Percentiles rank a stretch among this genome's conserved stretches.
Evolutionary conservation across 805 yeast genomes (phyloP).

Genomic region (Hanseniaspora jakobsenii): DNA sequence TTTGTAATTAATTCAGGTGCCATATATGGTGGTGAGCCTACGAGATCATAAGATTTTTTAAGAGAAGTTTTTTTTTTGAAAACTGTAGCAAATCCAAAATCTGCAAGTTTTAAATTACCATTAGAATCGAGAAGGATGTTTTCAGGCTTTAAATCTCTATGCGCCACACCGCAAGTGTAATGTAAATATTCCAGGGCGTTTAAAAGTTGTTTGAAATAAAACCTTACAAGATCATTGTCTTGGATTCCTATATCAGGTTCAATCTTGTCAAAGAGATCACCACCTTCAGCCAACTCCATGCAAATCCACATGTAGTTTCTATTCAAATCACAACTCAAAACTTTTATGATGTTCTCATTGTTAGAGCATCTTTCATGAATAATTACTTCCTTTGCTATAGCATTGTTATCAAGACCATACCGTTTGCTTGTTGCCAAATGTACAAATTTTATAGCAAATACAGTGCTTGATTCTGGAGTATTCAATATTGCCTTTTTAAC

Average conservation of each 20-base stretch:
- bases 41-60: slow-evolving; percentile 39
- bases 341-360: slow-evolving; percentile 49
- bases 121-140: slow-evolving; percentile 48
- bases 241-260: slow-evolving; percentile 59
- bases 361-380: slow-evolving; percentile 47
- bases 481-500: slow-evolving; percentile 40
- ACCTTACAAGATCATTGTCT: slow-evolving; percentile 52
- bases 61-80: slow-evolving; percentile 27
- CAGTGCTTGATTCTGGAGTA: slow-evolving; percentile 28
- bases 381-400: slow-evolving; percentile 41
- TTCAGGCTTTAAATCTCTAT: slow-evolving; percentile 59
- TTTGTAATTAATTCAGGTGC: slow-evolving; percentile 56
- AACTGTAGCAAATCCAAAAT: slow-evolving; percentile 62
- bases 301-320: slow-evolving; percentile 51
- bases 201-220: slow-evolving; percentile 54
- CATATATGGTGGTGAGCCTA: slow-evolving; percentile 68
- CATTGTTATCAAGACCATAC: slow-evolving; percentile 30
- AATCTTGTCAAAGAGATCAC: slow-evolving; percentile 67
- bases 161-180: slow-evolving; percentile 43
- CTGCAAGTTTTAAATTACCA: slow-evolving; percentile 64
- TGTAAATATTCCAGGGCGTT: slow-evolving; percentile 57
- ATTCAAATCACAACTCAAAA: slow-evolving; percentile 44
- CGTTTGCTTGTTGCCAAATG: slow-evolving; percentile 32
- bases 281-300: slow-evolving; percentile 60
- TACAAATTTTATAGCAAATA: slow-evolving; percentile 50